Evolutionary conservation across 1,139 yeast species (phyloP).

Genomic region (Pichia sp.): DNA sequence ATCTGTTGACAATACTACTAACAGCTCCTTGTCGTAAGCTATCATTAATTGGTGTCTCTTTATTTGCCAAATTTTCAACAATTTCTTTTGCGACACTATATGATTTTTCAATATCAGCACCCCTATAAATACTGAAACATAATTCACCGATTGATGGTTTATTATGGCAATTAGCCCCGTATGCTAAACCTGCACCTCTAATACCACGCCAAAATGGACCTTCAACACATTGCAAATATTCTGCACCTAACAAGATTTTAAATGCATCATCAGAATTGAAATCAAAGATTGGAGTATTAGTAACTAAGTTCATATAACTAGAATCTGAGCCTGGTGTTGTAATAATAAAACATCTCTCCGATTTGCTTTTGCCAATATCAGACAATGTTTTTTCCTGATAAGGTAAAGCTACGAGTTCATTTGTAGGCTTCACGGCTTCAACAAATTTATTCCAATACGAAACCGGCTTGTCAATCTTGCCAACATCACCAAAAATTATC

Average conservation of each 20-base stretch:
- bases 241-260: constrained; percentile 66
- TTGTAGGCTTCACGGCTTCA: constrained; percentile 11
- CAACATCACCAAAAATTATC: constrained; percentile 64
- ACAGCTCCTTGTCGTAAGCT: constrained; percentile 64
- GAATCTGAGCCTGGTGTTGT: constrained; percentile 87
- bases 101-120: constrained; percentile 75
- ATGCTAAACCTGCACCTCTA: constrained; percentile 92
- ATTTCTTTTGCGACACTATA: constrained; percentile 61
- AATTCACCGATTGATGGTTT: constrained; percentile 64
- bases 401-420: constrained; percentile 36
- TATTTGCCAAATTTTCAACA: constrained; percentile 55
- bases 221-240: constrained; percentile 79
- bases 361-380: constrained; percentile 47
- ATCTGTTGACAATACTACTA: constrained; percentile 62
- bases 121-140: constrained; percentile 67
- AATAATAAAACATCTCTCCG: constrained; percentile 54
- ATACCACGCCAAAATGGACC: constrained; percentile 98
- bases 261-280: constrained; percentile 64
- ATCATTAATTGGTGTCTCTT: constrained; percentile 47
- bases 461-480: constrained; percentile 46
- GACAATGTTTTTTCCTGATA: constrained; percentile 51
- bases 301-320: constrained; percentile 58
- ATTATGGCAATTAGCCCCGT: constrained; percentile 66
- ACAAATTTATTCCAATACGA: constrained; percentile 53
- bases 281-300: constrained; percentile 54